Evolutionary conservation across 805 yeast genomes (phyloP).

Genomic region (Candida bentonensis): DNA sequence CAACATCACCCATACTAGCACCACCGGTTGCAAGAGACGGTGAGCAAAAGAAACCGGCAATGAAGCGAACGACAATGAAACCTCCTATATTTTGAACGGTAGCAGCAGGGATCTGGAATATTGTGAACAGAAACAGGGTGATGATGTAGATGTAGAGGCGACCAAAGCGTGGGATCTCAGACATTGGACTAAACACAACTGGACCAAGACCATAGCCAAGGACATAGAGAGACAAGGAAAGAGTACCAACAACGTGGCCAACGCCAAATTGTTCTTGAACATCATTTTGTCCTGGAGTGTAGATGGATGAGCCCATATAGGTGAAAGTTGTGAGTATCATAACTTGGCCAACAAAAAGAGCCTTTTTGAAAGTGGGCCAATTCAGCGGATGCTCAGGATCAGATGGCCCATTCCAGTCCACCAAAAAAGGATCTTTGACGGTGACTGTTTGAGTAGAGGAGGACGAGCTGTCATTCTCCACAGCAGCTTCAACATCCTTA

Average conservation of each 20-base stretch:
- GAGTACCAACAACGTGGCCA: constrained; percentile 30
- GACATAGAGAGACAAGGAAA: constrained; percentile 42
- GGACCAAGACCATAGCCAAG: constrained; percentile 53
- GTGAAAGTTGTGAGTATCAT: constrained; percentile 36
- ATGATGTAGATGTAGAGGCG: constrained; percentile 35
- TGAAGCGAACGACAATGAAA: constrained; percentile 27
- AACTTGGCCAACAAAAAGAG: constrained; percentile 25
- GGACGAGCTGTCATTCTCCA: neutral
- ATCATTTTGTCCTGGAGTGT: constrained; percentile 36
- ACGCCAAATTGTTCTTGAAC: constrained; percentile 32
- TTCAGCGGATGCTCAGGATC: constrained; percentile 30
- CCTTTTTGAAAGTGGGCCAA: constrained; percentile 35
- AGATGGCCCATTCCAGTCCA: neutral
- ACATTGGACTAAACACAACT: constrained; percentile 41
- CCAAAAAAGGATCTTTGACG: neutral
- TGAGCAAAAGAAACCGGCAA: constrained; percentile 43
- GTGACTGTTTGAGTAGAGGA: neutral
- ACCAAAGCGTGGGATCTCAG: constrained; percentile 40
- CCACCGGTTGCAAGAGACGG: constrained; percentile 48
- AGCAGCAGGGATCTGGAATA: constrained; percentile 25
- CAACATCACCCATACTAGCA: constrained; percentile 40
- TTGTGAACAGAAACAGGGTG: constrained; percentile 34
- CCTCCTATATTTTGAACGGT: constrained; percentile 32
- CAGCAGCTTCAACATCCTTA: neutral
- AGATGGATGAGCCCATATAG: constrained; percentile 43